These are phyloP conservation scores for Cylindrotheca closterium DNA, from an alignment of 108 stramenopile species.

Conservation along the genomic window DNA sequence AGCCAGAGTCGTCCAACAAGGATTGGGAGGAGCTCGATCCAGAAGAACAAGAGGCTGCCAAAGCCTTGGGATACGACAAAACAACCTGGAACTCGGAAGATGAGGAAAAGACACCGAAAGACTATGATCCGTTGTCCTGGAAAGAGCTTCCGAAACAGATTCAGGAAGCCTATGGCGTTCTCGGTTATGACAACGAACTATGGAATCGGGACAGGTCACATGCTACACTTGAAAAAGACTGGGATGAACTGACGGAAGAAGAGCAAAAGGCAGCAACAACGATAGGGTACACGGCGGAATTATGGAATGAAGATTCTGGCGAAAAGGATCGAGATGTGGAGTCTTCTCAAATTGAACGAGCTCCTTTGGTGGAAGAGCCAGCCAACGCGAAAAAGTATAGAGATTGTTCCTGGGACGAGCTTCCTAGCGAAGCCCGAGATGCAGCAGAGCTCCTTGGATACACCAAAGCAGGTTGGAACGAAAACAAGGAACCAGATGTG, in stretches of 20 bases:
- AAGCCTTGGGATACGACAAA: slow-evolving; percentile 38
- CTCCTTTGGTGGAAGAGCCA: background rate
- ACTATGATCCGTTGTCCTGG: too few species aligned
- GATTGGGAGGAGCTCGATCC: slow-evolving; percentile 39
- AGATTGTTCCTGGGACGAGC: slow-evolving; percentile 33
- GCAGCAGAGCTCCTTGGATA: slow-evolving; percentile 40
- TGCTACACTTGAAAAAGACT: slow-evolving; percentile 15
- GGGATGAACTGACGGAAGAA: slow-evolving; percentile 38
- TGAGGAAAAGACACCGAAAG: too few species aligned
- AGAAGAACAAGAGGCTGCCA: slow-evolving; percentile 42
- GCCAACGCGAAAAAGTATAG: slow-evolving; percentile 12
- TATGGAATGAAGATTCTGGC: too few species aligned
- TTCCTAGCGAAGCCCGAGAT: slow-evolving; percentile 27
- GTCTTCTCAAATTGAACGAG: background rate
- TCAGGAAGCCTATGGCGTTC: slow-evolving; percentile 19
- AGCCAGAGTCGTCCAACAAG: slow-evolving; percentile 9
- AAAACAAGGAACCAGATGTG: background rate
- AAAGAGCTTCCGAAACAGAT: slow-evolving; percentile 17
- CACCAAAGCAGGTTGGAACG: slow-evolving; percentile 36
- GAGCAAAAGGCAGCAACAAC: slow-evolving; percentile 31
- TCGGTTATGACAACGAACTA: slow-evolving; percentile 28
- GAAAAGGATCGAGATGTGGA: background rate
- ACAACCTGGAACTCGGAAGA: slow-evolving; percentile 33
- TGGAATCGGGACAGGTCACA: slow-evolving; percentile 21
- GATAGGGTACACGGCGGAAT: slow-evolving; percentile 30